phyloP scores from a whole-genome alignment of 306 rosid species.

The Elaeagnus macrophylla region DNA sequence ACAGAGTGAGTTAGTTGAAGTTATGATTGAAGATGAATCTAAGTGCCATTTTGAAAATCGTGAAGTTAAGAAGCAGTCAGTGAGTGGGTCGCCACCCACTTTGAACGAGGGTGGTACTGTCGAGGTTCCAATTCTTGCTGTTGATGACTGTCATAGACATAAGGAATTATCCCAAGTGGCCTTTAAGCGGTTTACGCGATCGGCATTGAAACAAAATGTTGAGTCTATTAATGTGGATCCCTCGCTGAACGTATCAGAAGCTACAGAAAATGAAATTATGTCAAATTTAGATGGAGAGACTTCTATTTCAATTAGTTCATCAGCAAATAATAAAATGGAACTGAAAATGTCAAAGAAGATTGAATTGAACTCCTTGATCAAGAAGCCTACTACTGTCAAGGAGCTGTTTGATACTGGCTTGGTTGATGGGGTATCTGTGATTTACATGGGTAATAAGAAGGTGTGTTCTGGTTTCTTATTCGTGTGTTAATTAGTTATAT shows the following conservation, averaged over 20 bases:
- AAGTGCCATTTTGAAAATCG: constrained; percentile 9
- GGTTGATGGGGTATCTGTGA: constrained; percentile 81
- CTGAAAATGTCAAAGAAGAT: constrained; percentile 63
- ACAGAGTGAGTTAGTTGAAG: constrained; percentile 16
- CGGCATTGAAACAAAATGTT: constrained; percentile 24
- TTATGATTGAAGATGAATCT: constrained; percentile 4
- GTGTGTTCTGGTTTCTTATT: constrained; percentile 27
- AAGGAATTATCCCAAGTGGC: constrained; percentile 19
- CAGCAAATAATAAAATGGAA: constrained; percentile 43
- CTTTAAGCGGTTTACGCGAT: constrained; percentile 37
- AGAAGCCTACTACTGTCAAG: constrained; percentile 63
- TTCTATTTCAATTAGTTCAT: constrained; percentile 15
- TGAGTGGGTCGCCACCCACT: constrained; percentile 10
- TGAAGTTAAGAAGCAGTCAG: constrained; percentile 13
- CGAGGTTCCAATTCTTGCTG: constrained; percentile 14
- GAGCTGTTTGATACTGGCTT: constrained; percentile 90
- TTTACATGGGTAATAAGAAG: constrained; percentile 86
- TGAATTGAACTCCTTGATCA: constrained; percentile 19
- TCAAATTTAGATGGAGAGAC: constrained; percentile 27
- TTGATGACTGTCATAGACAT: constrained; percentile 1
- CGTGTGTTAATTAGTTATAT: neutral
- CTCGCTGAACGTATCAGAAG: constrained; percentile 11
- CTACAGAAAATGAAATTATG: constrained; percentile 14
- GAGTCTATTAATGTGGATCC: constrained; percentile 19
- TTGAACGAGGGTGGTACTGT: constrained; percentile 18